Conservation (phyloP, 306 rosid species). For the Castanea sativa region DNA sequence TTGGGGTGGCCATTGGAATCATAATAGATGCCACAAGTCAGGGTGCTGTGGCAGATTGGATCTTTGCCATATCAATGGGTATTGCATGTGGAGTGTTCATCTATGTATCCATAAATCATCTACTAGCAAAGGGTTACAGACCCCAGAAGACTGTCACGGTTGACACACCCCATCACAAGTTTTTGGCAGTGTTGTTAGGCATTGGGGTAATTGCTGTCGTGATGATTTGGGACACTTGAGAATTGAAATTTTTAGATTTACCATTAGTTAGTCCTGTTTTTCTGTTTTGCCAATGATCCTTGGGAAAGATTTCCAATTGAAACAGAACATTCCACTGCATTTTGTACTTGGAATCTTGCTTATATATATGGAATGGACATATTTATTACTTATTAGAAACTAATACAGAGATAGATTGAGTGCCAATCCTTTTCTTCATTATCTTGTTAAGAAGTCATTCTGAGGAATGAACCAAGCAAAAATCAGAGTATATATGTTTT, state of each 20-base stretch:
- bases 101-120: constrained; percentile 74
- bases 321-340: neutral
- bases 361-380: neutral
- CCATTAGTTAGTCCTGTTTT: neutral
- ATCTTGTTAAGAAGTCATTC: neutral
- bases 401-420: neutral
- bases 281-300: neutral
- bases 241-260: neutral
- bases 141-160: constrained; percentile 36
- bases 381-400: neutral
- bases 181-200: constrained; percentile 62
- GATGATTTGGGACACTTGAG: constrained; percentile 80
- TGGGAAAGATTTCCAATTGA: no score
- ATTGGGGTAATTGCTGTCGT: constrained; percentile 71
- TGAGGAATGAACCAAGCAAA: no score
- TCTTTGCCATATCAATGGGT: constrained; percentile 72
- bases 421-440: neutral
- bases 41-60: constrained; percentile 73
- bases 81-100: constrained; percentile 84
- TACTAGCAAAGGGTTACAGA: constrained; percentile 55
- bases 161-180: constrained; percentile 44
- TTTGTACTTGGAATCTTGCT: neutral
- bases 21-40: constrained; percentile 68
- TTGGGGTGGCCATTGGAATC: constrained; percentile 74
- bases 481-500: no score